Evolutionary conservation across 768 basidiomycete genomes (phyloP).

Genomic region (Phylloporus scabripes): DNA sequence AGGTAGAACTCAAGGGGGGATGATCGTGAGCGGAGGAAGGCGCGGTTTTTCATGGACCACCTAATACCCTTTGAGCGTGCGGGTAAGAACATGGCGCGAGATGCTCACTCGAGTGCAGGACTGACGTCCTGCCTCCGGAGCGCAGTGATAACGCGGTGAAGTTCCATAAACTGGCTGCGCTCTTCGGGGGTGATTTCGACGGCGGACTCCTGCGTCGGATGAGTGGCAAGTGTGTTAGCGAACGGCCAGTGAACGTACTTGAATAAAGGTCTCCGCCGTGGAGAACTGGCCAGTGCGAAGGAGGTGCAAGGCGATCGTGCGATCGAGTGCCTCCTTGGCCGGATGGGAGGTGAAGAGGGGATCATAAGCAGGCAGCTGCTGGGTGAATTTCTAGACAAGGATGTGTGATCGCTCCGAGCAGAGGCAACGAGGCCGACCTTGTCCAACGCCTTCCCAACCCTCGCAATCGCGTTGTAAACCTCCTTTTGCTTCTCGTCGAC

Average conservation of each 20-base stretch:
- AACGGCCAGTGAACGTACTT: conserved; percentile 39
- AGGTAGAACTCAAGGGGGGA: conserved; percentile 87
- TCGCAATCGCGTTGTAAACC: conserved; percentile 68
- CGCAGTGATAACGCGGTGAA: conserved; percentile 67
- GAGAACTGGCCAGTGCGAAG: conserved; percentile 78
- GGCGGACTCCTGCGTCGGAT: conserved; percentile 53
- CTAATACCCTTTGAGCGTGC: conserved; percentile 34
- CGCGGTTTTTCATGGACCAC: conserved; percentile 67
- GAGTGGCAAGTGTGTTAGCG: background rate
- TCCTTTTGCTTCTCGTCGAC: conserved; percentile 88
- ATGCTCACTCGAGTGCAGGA: conserved; percentile 71
- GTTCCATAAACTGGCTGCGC: conserved; percentile 55
- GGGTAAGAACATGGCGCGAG: background rate
- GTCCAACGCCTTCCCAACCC: conserved; percentile 82
- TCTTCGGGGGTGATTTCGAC: conserved; percentile 49
- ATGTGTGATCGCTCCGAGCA: background rate
- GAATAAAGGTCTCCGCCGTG: conserved; percentile 67
- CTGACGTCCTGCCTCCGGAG: conserved; percentile 60
- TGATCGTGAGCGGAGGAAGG: conserved; percentile 59
- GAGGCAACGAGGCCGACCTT: conserved; percentile 52
- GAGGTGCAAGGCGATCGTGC: conserved; percentile 70
- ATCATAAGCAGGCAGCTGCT: conserved; percentile 58
- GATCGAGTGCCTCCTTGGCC: conserved; percentile 59
- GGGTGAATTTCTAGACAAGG: conserved; percentile 49
- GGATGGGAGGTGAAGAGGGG: conserved; percentile 58